These are phyloP conservation scores for Eimeria zaria DNA, from an alignment of 169 alveolate genomes.

Conservation along the genomic window DNA sequence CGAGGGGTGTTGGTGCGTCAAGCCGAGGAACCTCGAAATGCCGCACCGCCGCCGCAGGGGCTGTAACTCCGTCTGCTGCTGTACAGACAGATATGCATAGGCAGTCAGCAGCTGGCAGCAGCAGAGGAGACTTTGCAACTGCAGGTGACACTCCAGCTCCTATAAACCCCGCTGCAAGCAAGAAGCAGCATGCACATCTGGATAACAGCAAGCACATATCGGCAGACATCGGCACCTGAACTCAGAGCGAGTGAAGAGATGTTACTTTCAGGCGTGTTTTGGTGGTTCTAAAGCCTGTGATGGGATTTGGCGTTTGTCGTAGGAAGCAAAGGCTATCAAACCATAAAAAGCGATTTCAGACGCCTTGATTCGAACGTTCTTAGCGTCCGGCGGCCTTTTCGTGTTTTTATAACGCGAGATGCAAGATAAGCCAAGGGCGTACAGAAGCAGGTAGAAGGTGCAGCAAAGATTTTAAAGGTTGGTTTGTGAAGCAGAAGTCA, in stretches of 20 bases:
- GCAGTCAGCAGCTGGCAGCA: constrained; percentile 47
- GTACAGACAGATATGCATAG: constrained; percentile 9
- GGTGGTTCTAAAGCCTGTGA: not conserved
- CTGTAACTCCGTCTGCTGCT: not conserved
- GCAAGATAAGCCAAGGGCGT: not conserved
- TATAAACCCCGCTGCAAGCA: constrained; percentile 23
- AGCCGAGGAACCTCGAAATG: constrained; percentile 81
- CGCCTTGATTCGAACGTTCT: not conserved
- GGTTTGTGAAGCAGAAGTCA: not conserved
- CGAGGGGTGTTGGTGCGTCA: constrained; percentile 68
- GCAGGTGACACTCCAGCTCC: constrained; percentile 43
- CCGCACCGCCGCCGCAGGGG: constrained; percentile 61
- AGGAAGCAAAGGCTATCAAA: not conserved
- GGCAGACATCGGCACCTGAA: not conserved
- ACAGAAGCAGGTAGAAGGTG: not conserved
- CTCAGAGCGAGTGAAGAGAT: not conserved
- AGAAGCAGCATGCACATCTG: not conserved
- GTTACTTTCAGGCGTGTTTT: no score
- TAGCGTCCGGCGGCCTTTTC: not conserved
- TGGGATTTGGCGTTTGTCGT: not conserved
- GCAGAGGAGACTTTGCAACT: constrained; percentile 26
- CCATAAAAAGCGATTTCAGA: not conserved
- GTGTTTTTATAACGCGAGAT: not conserved
- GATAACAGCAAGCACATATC: not conserved
- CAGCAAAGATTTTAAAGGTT: not conserved